phyloP scores from a whole-genome alignment of 768 basidiomycete species.

The Xerocomus spinulosus region DNA sequence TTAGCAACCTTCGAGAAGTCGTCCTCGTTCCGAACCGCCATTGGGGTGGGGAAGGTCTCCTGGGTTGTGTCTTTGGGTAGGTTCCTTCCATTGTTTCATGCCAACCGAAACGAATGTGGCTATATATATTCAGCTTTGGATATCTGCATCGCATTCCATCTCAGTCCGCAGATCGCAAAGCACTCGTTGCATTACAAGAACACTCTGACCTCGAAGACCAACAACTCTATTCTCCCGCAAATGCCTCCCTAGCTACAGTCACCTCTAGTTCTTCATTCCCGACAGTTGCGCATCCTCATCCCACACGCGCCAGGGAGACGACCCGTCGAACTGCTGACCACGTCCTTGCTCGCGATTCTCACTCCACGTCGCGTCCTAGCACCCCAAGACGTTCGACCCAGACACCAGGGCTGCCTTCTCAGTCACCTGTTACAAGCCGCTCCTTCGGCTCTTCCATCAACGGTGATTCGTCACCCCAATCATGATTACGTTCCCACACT shows the following conservation, averaged over 20 bases:
- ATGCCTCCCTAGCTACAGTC: conserved; percentile 29
- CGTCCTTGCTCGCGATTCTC: conserved; percentile 12
- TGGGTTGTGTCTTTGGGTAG: conserved; percentile 95
- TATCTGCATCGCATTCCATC: conserved; percentile 91
- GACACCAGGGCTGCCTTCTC: conserved; percentile 27
- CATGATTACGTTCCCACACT: conserved; percentile 36
- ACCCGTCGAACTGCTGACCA: conserved; percentile 14
- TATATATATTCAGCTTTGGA: conserved; percentile 57
- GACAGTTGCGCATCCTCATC: conserved; percentile 28
- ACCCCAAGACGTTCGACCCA: conserved; percentile 25
- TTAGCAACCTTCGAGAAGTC: conserved; percentile 85
- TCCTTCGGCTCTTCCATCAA: conserved; percentile 41
- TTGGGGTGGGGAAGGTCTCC: conserved; percentile 94
- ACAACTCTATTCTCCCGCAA: conserved; percentile 71
- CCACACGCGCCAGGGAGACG: conserved; percentile 20
- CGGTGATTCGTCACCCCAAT: conserved; percentile 43
- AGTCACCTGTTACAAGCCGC: conserved; percentile 30
- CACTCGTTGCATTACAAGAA: conserved; percentile 53
- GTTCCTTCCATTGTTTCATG: conserved; percentile 23
- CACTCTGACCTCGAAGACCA: conserved; percentile 56
- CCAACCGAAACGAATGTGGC: conserved; percentile 3
- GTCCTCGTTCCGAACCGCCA: conserved; percentile 93
- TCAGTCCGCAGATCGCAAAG: conserved; percentile 54
- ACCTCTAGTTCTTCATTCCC: conserved; percentile 6
- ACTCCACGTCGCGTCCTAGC: conserved; percentile 23